phyloP scores from a whole-genome alignment of 257 asterid genomes.

The Gentiana straminea region DNA sequence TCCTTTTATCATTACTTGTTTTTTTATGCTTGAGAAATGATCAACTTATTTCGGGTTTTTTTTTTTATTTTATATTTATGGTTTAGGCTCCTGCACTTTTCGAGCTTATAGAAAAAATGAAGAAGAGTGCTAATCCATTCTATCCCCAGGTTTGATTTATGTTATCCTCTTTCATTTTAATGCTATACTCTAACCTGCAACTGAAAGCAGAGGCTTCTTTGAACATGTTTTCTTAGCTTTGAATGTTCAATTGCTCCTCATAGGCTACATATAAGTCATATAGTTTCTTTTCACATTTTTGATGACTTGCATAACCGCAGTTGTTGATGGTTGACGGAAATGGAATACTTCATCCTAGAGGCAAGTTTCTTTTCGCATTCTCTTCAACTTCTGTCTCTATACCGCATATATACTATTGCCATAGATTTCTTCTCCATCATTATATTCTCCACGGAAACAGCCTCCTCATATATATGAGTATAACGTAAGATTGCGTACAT shows the following conservation, averaged over 20 bases:
- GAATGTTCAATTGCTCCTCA: background rate
- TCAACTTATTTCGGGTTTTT: conserved; percentile 3
- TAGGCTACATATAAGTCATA: background rate
- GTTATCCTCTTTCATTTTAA: background rate
- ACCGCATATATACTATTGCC: background rate
- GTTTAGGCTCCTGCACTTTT: conserved; percentile 68
- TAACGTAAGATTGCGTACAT: too few species aligned
- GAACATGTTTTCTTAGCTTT: background rate
- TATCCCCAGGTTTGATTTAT: conserved; percentile 57
- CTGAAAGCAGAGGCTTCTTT: background rate
- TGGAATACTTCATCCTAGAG: conserved; percentile 94
- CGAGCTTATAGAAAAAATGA: conserved; percentile 66
- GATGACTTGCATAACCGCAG: conserved; percentile 25
- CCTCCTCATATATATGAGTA: too few species aligned
- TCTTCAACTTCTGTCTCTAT: too few species aligned
- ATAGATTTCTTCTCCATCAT: background rate
- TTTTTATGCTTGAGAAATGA: background rate
- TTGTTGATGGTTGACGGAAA: conserved; percentile 91
- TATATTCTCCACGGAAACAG: too few species aligned
- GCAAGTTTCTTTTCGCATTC: conserved; percentile 30
- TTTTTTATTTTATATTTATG: too few species aligned
- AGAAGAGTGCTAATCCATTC: conserved; percentile 28
- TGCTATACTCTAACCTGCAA: background rate
- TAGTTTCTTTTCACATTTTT: background rate
- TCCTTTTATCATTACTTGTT: background rate